phyloP scores from a whole-genome alignment of 441 rosid species.

The Geranium incanum region DNA sequence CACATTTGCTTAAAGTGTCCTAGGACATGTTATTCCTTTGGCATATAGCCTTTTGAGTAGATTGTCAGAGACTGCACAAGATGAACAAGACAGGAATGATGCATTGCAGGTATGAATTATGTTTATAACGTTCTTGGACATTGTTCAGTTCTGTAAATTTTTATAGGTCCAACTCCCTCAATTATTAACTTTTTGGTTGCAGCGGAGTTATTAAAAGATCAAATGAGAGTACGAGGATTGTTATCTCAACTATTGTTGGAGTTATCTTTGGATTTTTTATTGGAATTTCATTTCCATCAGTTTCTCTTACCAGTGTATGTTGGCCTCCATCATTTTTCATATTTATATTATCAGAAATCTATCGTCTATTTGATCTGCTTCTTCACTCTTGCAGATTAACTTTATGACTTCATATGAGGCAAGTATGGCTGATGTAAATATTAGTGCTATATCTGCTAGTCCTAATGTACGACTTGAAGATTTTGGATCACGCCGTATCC shows the following conservation, averaged over 20 bases:
- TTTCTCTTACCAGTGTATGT: slow-evolving; percentile 54
- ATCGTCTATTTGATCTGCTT: not conserved
- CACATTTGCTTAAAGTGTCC: not conserved
- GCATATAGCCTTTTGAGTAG: slow-evolving; percentile 2
- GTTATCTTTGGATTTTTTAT: slow-evolving; percentile 61
- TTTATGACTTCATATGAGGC: not conserved
- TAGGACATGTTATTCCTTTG: not conserved
- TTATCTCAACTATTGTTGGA: slow-evolving; percentile 51
- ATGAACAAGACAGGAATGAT: not conserved
- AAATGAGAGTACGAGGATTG: slow-evolving; percentile 41
- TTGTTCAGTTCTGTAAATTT: not conserved
- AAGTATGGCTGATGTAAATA: not conserved
- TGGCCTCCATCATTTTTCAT: slow-evolving; percentile 10
- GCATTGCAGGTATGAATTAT: slow-evolving; percentile 1
- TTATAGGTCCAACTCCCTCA: not conserved
- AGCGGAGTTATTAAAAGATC: slow-evolving; percentile 58
- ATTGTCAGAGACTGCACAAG: not conserved
- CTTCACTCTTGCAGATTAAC: slow-evolving; percentile 7
- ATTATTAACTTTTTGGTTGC: slow-evolving; percentile 22
- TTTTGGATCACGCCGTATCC: slow-evolving; percentile 26
- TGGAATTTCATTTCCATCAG: slow-evolving; percentile 61
- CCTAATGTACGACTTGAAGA: slow-evolving; percentile 29
- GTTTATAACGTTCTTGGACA: not conserved
- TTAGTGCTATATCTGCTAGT: slow-evolving; percentile 8
- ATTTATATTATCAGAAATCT: not conserved